Evolutionary conservation across 1,284 basidiomycete genomes (phyloP).

Genomic region (Schizophyllum commune): DNA sequence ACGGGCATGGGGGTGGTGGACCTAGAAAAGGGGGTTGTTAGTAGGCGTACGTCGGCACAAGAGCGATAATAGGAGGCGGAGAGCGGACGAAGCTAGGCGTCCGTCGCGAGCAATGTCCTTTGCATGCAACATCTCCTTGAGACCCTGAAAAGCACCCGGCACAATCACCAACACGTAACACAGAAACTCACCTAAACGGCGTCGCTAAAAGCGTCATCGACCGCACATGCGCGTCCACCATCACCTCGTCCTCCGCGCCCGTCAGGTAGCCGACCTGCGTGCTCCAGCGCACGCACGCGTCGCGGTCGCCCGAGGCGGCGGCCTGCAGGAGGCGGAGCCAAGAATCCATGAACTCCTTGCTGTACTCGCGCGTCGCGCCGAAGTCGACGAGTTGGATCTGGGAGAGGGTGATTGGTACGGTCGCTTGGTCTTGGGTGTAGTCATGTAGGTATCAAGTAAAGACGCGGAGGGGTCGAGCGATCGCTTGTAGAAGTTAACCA

Average conservation of each 20-base stretch:
- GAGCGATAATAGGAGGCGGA: too few species aligned
- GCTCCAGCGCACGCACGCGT: constrained; percentile 70
- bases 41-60: too few species aligned
- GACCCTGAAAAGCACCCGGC: too few species aligned
- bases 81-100: too few species aligned
- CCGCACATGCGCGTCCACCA: constrained; percentile 84
- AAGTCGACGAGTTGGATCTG: constrained; percentile 93
- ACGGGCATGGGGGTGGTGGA: constrained; percentile 58
- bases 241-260: constrained; percentile 81
- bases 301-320: constrained; percentile 65
- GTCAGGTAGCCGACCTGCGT: constrained; percentile 84
- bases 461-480: too few species aligned
- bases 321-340: constrained; percentile 82
- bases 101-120: too few species aligned
- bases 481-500: too few species aligned
- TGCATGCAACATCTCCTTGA: too few species aligned
- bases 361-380: constrained; percentile 88
- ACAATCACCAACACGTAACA: too few species aligned
- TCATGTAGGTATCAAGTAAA: too few species aligned
- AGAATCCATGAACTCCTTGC: constrained; percentile 66
- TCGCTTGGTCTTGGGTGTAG: neutral
- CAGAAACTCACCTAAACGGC: constrained; percentile 68
- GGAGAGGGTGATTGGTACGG: neutral
- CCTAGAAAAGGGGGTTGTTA: constrained; percentile 10
- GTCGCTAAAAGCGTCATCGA: constrained; percentile 81